A percentile compares a stretch with the other conserved stretches of the same genome.
These are phyloP conservation scores for Diaporthe eres DNA, from an alignment of 2,329 filamentous ascomycete genomes.

Conservation along the genomic window DNA sequence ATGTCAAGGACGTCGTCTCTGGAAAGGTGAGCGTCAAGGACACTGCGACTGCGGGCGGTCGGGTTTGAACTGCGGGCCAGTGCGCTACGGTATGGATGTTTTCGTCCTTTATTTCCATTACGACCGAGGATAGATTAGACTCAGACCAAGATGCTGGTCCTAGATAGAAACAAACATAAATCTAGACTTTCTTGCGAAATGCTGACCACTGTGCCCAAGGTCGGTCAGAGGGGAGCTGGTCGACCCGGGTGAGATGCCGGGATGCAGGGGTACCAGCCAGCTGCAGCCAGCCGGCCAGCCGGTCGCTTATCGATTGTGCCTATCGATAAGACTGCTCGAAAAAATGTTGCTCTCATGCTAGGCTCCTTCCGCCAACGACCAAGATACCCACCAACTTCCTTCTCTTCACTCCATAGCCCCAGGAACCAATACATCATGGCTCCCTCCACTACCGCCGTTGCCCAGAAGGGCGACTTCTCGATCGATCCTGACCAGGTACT, in stretches of 20 bases:
- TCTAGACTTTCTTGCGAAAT: not conserved
- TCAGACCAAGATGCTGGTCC: not conserved
- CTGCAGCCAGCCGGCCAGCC: constrained; percentile 24
- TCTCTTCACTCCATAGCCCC: constrained; percentile 1
- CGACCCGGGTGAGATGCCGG: not conserved
- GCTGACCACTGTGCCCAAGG: not conserved
- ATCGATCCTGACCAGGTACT: constrained; percentile 54
- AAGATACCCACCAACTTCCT: constrained; percentile 9
- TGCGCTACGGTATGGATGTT: not conserved
- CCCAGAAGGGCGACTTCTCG: constrained; percentile 51
- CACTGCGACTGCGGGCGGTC: constrained; percentile 76
- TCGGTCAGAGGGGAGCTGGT: not conserved
- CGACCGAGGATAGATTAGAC: not conserved
- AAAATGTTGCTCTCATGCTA: constrained; percentile 36
- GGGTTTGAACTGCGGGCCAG: constrained; percentile 40
- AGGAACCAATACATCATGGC: constrained; percentile 48
- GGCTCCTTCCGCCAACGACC: not conserved
- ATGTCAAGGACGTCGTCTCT: constrained; percentile 82
- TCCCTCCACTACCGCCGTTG: constrained; percentile 49
- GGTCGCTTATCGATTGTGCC: constrained; percentile 5
- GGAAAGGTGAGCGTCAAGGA: constrained; percentile 80
- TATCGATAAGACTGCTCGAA: constrained; percentile 34
- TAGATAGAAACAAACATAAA: not conserved
- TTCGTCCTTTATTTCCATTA: not conserved
- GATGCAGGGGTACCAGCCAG: constrained; percentile 6